Percentiles rank a stretch among this genome's conserved stretches.
These are phyloP conservation scores for Hysterangium stoloniferum DNA, from an alignment of 768 basidiomycete genomes.

Conservation along the genomic window DNA sequence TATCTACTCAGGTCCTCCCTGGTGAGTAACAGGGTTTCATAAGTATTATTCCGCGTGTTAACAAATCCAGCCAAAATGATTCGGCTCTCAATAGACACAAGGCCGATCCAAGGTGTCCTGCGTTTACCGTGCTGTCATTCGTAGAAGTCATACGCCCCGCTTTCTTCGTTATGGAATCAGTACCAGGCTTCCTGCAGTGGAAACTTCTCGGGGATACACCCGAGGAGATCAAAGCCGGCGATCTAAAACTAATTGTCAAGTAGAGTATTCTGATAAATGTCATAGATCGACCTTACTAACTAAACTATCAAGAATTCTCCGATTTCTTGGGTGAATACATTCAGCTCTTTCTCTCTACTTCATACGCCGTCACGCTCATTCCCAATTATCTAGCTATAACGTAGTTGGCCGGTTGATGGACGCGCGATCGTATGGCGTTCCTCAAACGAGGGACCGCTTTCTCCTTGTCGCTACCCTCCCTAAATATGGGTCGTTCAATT, in stretches of 20 bases:
- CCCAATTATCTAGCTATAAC: slow-evolving; percentile 31
- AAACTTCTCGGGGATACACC: slow-evolving; percentile 36
- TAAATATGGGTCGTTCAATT: slow-evolving; percentile 16
- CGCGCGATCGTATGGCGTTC: slow-evolving; percentile 49
- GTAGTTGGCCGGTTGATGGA: slow-evolving; percentile 42
- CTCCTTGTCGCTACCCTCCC: slow-evolving; percentile 50
- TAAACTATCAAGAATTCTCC: slow-evolving; percentile 35
- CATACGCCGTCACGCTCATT: not conserved
- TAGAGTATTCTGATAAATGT: not conserved
- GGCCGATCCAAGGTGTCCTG: slow-evolving; percentile 18
- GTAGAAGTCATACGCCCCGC: slow-evolving; percentile 39
- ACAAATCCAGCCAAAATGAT: slow-evolving; percentile 55
- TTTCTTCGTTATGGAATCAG: slow-evolving; percentile 45
- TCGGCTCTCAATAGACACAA: slow-evolving; percentile 63
- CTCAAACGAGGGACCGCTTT: slow-evolving; percentile 47
- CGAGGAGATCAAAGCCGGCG: slow-evolving; percentile 68
- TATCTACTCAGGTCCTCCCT: slow-evolving; percentile 68
- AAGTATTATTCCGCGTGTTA: slow-evolving; percentile 21
- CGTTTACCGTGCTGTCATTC: slow-evolving; percentile 51
- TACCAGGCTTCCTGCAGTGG: slow-evolving; percentile 41
- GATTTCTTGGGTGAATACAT: slow-evolving; percentile 53
- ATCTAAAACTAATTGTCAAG: slow-evolving; percentile 53
- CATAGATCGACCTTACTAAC: not conserved
- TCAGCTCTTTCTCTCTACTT: not conserved
- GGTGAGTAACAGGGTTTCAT: slow-evolving; percentile 32